phyloP scores from a whole-genome alignment of 345 rosid species.

The Fremontodendron californicum region DNA sequence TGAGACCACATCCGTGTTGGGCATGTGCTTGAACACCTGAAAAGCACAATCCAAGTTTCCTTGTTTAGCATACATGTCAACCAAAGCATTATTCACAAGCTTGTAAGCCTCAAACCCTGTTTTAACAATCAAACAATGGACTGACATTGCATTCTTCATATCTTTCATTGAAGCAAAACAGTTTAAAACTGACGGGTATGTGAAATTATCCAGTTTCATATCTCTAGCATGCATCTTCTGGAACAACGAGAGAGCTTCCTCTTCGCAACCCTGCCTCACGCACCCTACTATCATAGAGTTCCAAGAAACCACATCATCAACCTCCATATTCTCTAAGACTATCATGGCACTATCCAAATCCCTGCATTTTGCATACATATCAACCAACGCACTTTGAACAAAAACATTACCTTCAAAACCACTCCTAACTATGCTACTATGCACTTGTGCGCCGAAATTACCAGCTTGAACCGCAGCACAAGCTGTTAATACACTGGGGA shows the following conservation, averaged over 20 bases:
- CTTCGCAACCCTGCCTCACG: conserved; percentile 55
- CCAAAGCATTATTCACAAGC: conserved; percentile 74
- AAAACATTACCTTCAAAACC: conserved; percentile 61
- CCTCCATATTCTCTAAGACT: conserved; percentile 43
- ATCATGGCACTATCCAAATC: conserved; percentile 56
- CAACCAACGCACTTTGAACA: conserved; percentile 77
- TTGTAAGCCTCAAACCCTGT: conserved; percentile 58
- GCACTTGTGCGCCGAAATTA: conserved; percentile 69
- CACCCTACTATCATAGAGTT: conserved; percentile 80
- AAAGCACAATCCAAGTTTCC: conserved; percentile 50
- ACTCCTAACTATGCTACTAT: conserved; percentile 55
- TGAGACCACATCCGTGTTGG: conserved; percentile 66
- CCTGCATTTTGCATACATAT: conserved; percentile 81
- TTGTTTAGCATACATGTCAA: conserved; percentile 86
- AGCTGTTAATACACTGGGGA: conserved; percentile 76
- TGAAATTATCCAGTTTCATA: conserved; percentile 61
- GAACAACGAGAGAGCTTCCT: conserved; percentile 64
- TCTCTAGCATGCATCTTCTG: conserved; percentile 52
- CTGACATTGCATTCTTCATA: conserved; percentile 40
- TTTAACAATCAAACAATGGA: conserved; percentile 71
- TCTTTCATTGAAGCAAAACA: conserved; percentile 54
- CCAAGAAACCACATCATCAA: conserved; percentile 67
- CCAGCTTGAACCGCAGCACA: conserved; percentile 47
- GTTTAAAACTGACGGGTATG: conserved; percentile 64
- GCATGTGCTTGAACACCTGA: conserved; percentile 57